Evolutionary conservation across 2,329 filamentous ascomycete genomes (phyloP), one percentile per base, ranked within the genome.

Genomic region (Fusarium lateritium): DNA sequence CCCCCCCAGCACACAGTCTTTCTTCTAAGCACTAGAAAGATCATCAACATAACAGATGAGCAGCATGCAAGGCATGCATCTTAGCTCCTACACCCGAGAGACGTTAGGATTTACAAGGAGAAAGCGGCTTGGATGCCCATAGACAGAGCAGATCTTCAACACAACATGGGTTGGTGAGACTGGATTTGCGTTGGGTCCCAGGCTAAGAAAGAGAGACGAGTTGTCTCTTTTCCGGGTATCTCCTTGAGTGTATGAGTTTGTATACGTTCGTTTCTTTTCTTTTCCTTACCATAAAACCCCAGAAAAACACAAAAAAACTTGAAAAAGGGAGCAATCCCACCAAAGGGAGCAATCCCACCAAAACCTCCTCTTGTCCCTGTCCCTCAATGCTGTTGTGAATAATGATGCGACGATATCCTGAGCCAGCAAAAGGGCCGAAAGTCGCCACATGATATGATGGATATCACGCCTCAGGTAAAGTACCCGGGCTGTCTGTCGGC

Each of bases 241-340:
- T 55, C 40, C 38, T 57, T 40, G 49, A 43, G 22, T 68, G 63
- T 60, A 60, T 19, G 31, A 26, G 40, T 49, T 52, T 65, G 19
- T 51, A 65, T 42, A 49, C n/a, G 33, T 34, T 42, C 26, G 1
- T 36, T 57, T 46, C 17, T 15, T 40, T 42, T 33, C 24, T 44
- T 22, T 26, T 36, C 11, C 26, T 24, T 47, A 21, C 13, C 21
- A 57, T 56, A 53, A 46, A 64, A 47, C 17, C 22, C 31, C 21
- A 55, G 44, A 66, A 66, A 62, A 69, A 24, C n/a, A 55, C 17
- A 49, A 67, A 62, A 65, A 54, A 62, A 31, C 39, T 34, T 62
- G 7, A 47, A 55, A 67, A 55, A 53, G 62, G 53, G 65, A 56
- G 44, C 42, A 56, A 55, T 60, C 65, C 53, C 45, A 69, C 21